These are phyloP conservation scores for Neophaeococcomyces aloes DNA, from an alignment of 2,329 filamentous ascomycete genomes.

Conservation along the genomic window DNA sequence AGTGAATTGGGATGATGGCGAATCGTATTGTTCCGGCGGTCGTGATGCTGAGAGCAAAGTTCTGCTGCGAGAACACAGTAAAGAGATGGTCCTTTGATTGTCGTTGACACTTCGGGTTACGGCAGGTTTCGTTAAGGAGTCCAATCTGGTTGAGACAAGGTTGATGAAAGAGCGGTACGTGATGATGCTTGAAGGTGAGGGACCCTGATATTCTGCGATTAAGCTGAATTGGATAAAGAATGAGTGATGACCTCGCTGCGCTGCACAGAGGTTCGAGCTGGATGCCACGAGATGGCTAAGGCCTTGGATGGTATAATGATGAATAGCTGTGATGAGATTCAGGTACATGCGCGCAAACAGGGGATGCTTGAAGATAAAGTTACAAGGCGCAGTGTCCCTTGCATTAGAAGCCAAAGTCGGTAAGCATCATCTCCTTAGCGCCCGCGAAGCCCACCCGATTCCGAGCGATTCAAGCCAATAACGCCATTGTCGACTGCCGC, in stretches of 20 bases:
- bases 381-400: slow-evolving; percentile 1
- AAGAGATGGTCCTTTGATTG: too few relatives aligned
- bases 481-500: neutral
- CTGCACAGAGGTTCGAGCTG: slow-evolving; percentile 4
- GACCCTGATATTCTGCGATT: slow-evolving; percentile 1
- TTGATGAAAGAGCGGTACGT: neutral
- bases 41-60: too few relatives aligned
- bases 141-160: neutral
- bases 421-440: neutral
- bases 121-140: too few relatives aligned
- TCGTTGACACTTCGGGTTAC: too few relatives aligned
- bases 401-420: neutral
- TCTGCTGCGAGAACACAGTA: too few relatives aligned
- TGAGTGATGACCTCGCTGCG: neutral
- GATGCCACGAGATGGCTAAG: neutral
- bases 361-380: neutral
- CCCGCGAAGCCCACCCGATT: neutral
- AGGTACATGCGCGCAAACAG: neutral
- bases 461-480: neutral
- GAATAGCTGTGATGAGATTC: neutral
- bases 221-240: slow-evolving; percentile 1
- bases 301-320: neutral
- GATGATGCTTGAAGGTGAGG: slow-evolving; percentile 2
- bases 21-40: too few relatives aligned
- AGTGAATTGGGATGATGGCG: too few relatives aligned